These are phyloP conservation scores for Aureobasidium sp. DNA, from an alignment of 2,329 filamentous ascomycete genomes.

Conservation along the genomic window DNA sequence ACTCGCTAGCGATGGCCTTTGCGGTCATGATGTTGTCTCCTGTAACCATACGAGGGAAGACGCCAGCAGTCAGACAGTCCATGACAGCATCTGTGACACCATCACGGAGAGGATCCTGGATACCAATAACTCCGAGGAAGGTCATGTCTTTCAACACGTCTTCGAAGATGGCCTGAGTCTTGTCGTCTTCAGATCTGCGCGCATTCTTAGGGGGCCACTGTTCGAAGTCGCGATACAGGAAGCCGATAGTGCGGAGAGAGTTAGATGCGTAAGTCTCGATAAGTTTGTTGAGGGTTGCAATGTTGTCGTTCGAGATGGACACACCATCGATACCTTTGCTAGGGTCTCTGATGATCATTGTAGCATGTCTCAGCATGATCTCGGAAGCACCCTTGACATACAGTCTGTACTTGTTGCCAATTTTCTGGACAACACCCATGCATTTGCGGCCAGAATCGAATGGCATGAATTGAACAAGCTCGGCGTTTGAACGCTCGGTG, in stretches of 20 bases:
- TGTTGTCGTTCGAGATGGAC: slow-evolving; percentile 49
- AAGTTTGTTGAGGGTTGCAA: slow-evolving; percentile 51
- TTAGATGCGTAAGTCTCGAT: slow-evolving; percentile 72
- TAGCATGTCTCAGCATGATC: slow-evolving; percentile 40
- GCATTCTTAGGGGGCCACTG: slow-evolving; percentile 64
- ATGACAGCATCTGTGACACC: slow-evolving; percentile 60
- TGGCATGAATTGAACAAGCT: slow-evolving; percentile 47
- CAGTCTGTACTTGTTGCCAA: slow-evolving; percentile 49
- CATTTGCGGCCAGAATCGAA: slow-evolving; percentile 62
- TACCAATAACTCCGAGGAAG: slow-evolving; percentile 64
- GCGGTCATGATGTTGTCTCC: slow-evolving; percentile 66
- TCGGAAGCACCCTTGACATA: slow-evolving; percentile 45
- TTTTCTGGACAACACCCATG: slow-evolving; percentile 56
- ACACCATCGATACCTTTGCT: slow-evolving; percentile 47
- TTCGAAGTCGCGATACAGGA: slow-evolving; percentile 71
- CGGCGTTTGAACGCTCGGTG: slow-evolving; percentile 54
- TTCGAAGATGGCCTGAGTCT: slow-evolving; percentile 55
- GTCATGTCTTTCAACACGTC: slow-evolving; percentile 64
- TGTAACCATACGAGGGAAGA: slow-evolving; percentile 66
- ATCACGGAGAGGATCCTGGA: slow-evolving; percentile 63
- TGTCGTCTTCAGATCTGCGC: slow-evolving; percentile 51
- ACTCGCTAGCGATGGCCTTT: slow-evolving; percentile 64
- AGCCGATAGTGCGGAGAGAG: slow-evolving; percentile 75
- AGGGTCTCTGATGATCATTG: slow-evolving; percentile 49
- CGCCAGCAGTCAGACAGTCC: slow-evolving; percentile 59